Evolutionary conservation across 352 stramenopile genomes (phyloP).

Genomic region (Globisporangium spinosum): DNA sequence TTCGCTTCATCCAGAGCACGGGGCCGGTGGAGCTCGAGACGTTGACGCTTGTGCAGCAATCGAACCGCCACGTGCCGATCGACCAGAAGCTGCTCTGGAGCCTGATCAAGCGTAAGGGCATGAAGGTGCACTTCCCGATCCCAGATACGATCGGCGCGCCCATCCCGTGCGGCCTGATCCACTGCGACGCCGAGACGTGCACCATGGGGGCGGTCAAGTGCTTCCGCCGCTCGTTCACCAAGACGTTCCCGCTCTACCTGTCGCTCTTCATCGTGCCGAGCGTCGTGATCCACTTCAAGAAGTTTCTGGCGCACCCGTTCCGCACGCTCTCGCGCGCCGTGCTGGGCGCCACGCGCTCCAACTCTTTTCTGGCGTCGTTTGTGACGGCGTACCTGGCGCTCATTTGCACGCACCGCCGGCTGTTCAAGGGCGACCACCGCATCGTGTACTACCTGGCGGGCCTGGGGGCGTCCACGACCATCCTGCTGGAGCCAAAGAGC

Average conservation of each 20-base stretch:
- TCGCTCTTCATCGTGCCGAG: constrained; percentile 83
- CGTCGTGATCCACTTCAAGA: constrained; percentile 80
- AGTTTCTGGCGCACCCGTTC: constrained; percentile 61
- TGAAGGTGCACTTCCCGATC: constrained; percentile 31
- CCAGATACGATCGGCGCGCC: constrained; percentile 21
- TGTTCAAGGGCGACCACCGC: constrained; percentile 63
- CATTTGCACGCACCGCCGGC: constrained; percentile 52
- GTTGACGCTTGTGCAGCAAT: constrained; percentile 58
- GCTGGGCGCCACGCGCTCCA: constrained; percentile 68
- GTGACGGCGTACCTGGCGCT: constrained; percentile 65
- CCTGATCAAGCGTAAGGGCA: constrained; percentile 41
- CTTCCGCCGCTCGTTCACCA: constrained; percentile 57
- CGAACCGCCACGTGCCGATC: constrained; percentile 47
- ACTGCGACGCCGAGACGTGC: constrained; percentile 51
- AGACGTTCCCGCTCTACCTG: constrained; percentile 78
- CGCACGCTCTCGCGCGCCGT: constrained; percentile 50
- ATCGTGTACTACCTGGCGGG: constrained; percentile 75
- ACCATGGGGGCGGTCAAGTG: constrained; percentile 38
- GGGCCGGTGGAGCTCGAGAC: constrained; percentile 62
- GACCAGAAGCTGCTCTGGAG: constrained; percentile 35
- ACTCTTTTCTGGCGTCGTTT: constrained; percentile 71
- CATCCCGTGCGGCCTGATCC: constrained; percentile 62
- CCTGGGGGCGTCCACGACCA: constrained; percentile 56
- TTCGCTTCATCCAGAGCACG: constrained; percentile 78
- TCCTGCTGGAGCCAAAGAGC: constrained; percentile 77